Evolutionary conservation across 1,139 yeast species (phyloP).

Genomic region (Debaryomyces sp.): DNA sequence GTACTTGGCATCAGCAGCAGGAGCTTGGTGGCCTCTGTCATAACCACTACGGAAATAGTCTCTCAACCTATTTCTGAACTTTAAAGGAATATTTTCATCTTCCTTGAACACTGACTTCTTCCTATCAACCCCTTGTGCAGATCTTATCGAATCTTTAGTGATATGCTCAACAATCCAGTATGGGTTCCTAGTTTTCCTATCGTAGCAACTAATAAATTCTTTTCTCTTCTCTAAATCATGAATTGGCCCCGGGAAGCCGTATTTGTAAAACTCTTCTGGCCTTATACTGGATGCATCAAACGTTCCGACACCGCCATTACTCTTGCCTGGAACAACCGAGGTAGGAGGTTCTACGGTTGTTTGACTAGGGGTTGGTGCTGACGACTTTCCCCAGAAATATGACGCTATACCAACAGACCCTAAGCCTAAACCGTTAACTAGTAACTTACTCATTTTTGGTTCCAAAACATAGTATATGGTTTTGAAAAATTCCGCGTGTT

Average conservation of each 20-base stretch:
- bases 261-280: conserved; percentile 79
- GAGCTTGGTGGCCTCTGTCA: conserved; percentile 97
- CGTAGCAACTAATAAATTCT: conserved; percentile 85
- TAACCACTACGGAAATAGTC: conserved; percentile 96
- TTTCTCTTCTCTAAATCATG: conserved; percentile 75
- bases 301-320: conserved; percentile 17
- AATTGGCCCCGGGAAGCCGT: conserved; percentile 94
- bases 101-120: conserved; percentile 82
- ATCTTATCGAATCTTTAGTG: conserved; percentile 67
- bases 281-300: conserved; percentile 43
- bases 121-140: conserved; percentile 63
- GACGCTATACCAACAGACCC: conserved; percentile 47
- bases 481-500: conserved; percentile 2
- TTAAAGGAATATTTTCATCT: conserved; percentile 80
- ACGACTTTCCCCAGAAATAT: conserved; percentile 45
- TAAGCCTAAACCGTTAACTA: conserved; percentile 34
- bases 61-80: conserved; percentile 71
- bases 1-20: conserved; percentile 96
- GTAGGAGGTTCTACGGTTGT: conserved; percentile 6
- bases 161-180: conserved; percentile 90
- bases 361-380: conserved; percentile 15
- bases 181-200: conserved; percentile 84
- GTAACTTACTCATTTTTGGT: conserved; percentile 33
- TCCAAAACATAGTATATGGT: neutral
- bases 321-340: conserved; percentile 17